Percentiles rank a stretch among this genome's conserved stretches.
Conservation (phyloP, 1,284 basidiomycete genomes). For the Volvariella volvacea region DNA sequence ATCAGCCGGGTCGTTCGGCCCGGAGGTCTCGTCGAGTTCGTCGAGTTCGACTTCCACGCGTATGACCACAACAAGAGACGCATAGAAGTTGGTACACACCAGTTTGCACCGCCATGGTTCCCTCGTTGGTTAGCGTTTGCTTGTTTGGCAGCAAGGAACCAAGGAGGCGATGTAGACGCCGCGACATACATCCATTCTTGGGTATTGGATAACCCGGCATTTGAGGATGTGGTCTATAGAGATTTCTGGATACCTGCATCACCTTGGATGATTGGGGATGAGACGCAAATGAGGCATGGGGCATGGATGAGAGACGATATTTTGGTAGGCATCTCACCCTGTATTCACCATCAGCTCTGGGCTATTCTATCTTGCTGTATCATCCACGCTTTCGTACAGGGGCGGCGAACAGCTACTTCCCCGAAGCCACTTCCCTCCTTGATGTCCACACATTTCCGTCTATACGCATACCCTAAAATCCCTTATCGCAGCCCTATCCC, state of each 20-base stretch:
- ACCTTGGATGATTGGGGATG: slow-evolving; percentile 32
- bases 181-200: slow-evolving; percentile 47
- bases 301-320: slow-evolving; percentile 31
- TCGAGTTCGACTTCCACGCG: slow-evolving; percentile 62
- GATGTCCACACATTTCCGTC: too few relatives aligned
- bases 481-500: background rate
- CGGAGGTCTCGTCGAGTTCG: slow-evolving; percentile 56
- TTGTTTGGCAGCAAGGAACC: slow-evolving; percentile 40
- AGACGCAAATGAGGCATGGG: slow-evolving; percentile 19
- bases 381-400: background rate
- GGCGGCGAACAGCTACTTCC: too few relatives aligned
- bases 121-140: slow-evolving; percentile 55
- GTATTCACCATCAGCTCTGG: background rate
- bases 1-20: slow-evolving; percentile 61
- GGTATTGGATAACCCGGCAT: slow-evolving; percentile 42
- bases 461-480: too few relatives aligned
- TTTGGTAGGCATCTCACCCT: slow-evolving; percentile 20
- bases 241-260: slow-evolving; percentile 55
- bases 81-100: slow-evolving; percentile 33
- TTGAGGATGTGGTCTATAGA: slow-evolving; percentile 48
- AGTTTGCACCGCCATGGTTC: slow-evolving; percentile 44
- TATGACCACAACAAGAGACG: slow-evolving; percentile 45
- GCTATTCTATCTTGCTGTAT: background rate
- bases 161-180: slow-evolving; percentile 58
- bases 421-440: too few relatives aligned